Conservation (phyloP, 495 filamentous ascomycete species). For the Astrothelium subdiscretum region DNA sequence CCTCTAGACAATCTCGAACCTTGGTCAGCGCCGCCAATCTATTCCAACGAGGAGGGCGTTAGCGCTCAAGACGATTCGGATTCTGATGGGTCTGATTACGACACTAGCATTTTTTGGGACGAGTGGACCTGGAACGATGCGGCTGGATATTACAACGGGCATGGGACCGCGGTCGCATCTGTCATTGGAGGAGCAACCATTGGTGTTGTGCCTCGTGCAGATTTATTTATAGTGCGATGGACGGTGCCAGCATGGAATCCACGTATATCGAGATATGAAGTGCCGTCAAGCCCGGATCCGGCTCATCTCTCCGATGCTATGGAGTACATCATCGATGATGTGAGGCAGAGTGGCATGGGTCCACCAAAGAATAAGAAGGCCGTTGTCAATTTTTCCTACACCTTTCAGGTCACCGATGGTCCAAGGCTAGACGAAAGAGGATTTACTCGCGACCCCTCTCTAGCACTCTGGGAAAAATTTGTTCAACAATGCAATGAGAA, state of each 20-base stretch:
- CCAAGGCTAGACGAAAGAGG: neutral
- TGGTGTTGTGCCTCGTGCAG: neutral
- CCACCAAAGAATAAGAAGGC: neutral
- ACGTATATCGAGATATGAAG: neutral
- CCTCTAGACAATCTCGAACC: neutral
- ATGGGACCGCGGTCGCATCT: neutral
- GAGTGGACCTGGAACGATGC: neutral
- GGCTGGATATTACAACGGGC: neutral
- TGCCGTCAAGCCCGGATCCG: neutral
- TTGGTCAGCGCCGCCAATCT: neutral
- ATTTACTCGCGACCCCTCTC: neutral
- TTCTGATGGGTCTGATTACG: neutral
- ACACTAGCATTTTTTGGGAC: neutral
- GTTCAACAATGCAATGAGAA: neutral
- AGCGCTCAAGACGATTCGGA: neutral
- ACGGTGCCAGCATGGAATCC: neutral
- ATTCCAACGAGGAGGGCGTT: neutral
- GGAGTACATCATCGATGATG: slow-evolving; percentile 1
- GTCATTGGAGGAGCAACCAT: neutral
- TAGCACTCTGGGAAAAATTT: neutral
- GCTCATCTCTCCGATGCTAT: neutral
- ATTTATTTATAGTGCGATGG: neutral
- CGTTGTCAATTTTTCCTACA: neutral
- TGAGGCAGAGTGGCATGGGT: neutral
- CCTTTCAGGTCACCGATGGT: neutral